These are phyloP conservation scores for Gliomastix tumulicola DNA, from an alignment of 2,329 filamentous ascomycete genomes.

Conservation along the genomic window DNA sequence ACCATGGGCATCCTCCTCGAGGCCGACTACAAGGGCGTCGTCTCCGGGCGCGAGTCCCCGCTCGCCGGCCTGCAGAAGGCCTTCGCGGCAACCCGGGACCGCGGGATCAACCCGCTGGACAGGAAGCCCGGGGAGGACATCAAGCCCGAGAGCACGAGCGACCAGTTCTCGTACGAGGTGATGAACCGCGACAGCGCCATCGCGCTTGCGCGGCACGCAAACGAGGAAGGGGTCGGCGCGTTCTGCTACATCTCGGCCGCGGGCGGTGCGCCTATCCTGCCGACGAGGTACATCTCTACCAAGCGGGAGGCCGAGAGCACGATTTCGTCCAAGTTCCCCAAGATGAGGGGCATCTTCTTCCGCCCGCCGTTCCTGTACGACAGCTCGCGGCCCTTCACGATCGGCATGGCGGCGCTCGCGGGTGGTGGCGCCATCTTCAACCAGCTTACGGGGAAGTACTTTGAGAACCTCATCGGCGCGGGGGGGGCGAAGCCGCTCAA, in stretches of 20 bases:
- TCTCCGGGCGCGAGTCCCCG: slow-evolving; percentile 79
- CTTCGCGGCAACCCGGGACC: slow-evolving; percentile 60
- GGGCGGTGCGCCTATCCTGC: slow-evolving; percentile 77
- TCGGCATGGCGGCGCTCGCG: slow-evolving; percentile 76
- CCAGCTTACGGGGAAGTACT: slow-evolving; percentile 63
- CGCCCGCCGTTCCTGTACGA: slow-evolving; percentile 89
- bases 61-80: slow-evolving; percentile 70
- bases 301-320: slow-evolving; percentile 84
- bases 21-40: slow-evolving; percentile 92
- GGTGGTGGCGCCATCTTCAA: slow-evolving; percentile 73
- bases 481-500: slow-evolving; percentile 81
- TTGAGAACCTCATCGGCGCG: slow-evolving; percentile 72
- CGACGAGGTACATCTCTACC: slow-evolving; percentile 78
- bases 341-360: slow-evolving; percentile 74
- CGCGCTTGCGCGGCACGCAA: slow-evolving; percentile 71
- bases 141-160: slow-evolving; percentile 57
- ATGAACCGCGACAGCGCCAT: slow-evolving; percentile 95
- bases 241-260: slow-evolving; percentile 90
- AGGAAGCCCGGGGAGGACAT: slow-evolving; percentile 52
- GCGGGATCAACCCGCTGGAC: slow-evolving; percentile 64
- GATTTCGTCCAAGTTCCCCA: slow-evolving; percentile 65
- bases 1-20: slow-evolving; percentile 94
- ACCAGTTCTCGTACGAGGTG: slow-evolving; percentile 86
- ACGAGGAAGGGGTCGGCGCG: slow-evolving; percentile 52
- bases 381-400: slow-evolving; percentile 68